Percentiles rank a stretch among this genome's conserved stretches.
Conservation (phyloP, 352 stramenopile genomes). For the Phytopythium delawarense region DNA sequence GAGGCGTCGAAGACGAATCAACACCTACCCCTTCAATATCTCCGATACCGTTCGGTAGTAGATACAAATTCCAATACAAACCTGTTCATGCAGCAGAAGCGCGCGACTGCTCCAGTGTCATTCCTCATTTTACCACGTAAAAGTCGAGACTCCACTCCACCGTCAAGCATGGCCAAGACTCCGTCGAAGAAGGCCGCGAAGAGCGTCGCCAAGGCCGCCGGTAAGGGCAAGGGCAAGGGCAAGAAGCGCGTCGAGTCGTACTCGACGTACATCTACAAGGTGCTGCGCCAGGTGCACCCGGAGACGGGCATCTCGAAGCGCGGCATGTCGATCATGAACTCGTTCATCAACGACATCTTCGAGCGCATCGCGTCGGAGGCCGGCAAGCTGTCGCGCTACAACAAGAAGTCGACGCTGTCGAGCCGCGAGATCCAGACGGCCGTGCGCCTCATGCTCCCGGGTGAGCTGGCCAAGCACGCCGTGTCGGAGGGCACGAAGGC, state of each 20-base stretch:
- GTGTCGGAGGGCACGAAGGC: conserved; percentile 97
- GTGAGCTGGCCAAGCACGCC: conserved; percentile 96
- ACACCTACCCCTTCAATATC: not conserved
- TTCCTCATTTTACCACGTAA: conserved; percentile 31
- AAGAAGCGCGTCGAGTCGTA: conserved; percentile 90
- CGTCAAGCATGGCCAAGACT: conserved; percentile 91
- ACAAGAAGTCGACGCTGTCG: conserved; percentile 98
- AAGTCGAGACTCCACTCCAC: conserved; percentile 6
- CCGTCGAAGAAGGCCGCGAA: conserved; percentile 92
- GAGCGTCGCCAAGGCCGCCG: conserved; percentile 62
- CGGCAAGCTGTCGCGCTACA: conserved; percentile 95
- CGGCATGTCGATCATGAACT: conserved; percentile 99
- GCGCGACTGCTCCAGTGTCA: conserved; percentile 12
- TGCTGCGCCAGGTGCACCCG: conserved; percentile 94
- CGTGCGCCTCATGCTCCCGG: conserved; percentile 93
- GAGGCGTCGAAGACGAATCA: conserved; percentile 5
- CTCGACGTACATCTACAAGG: conserved; percentile 93
- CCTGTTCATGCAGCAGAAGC: not conserved
- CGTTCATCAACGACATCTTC: conserved; percentile 99
- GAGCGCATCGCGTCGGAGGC: conserved; percentile 96
- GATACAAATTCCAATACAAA: not conserved
- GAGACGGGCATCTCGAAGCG: conserved; percentile 97
- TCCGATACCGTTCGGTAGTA: not conserved
- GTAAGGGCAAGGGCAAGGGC: conserved; percentile 74
- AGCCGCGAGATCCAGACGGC: conserved; percentile 97